Conservation (phyloP, 1,139 yeast species). For the Pichia sp. region DNA sequence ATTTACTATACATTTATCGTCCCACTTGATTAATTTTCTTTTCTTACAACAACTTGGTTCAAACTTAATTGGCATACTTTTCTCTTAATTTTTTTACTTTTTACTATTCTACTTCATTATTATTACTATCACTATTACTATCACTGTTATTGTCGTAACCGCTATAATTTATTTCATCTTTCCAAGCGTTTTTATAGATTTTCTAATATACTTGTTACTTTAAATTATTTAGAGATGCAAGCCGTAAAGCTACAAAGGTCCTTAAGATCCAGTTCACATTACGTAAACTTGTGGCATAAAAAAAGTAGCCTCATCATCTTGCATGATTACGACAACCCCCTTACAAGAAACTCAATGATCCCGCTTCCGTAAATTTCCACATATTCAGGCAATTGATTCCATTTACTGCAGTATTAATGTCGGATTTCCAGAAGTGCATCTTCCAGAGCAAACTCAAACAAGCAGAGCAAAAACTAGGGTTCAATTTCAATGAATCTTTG, state of each 20-base stretch:
- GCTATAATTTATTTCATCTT: neutral
- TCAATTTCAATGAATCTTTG: conserved; percentile 35
- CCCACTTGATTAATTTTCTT: neutral
- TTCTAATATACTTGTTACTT: conserved; percentile 34
- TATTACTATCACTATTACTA: neutral
- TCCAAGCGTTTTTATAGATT: conserved; percentile 23
- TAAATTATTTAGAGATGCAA: neutral
- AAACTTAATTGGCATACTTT: neutral
- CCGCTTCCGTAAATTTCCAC: no score
- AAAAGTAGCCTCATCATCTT: no score
- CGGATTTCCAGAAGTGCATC: conserved; percentile 36
- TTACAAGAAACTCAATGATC: no score
- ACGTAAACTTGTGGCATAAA: no score
- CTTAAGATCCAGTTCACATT: no score
- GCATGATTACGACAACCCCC: no score
- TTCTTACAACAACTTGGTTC: neutral
- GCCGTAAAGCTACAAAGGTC: no score
- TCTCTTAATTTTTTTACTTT: neutral
- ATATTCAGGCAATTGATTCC: neutral
- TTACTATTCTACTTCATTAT: neutral
- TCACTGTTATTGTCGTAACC: neutral
- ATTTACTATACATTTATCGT: conserved; percentile 7
- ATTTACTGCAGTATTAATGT: neutral
- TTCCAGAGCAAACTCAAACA: conserved; percentile 38
- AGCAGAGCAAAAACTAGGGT: conserved; percentile 39